These are phyloP conservation scores for Dichotomopilus funicola DNA, from an alignment of 2,329 filamentous ascomycete species.

Conservation along the genomic window DNA sequence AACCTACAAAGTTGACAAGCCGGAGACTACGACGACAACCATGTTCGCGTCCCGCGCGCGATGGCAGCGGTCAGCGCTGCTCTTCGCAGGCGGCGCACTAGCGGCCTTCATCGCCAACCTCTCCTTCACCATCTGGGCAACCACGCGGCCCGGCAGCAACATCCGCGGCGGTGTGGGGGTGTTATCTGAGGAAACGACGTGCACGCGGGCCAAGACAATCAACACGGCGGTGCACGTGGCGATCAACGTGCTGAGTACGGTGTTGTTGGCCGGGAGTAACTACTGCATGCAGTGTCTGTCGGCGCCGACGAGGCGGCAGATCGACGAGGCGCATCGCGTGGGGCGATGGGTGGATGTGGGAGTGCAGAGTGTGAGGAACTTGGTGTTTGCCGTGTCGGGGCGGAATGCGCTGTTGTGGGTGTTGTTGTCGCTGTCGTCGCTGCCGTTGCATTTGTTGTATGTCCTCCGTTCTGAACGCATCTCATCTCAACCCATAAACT, in stretches of 20 bases:
- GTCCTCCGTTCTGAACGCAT: not conserved
- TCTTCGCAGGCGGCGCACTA: not conserved
- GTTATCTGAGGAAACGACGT: not conserved
- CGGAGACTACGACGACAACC: not conserved
- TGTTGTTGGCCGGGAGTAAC: slow-evolving; percentile 31
- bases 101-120: not conserved
- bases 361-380: slow-evolving; percentile 13
- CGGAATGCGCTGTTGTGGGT: slow-evolving; percentile 8
- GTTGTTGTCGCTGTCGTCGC: slow-evolving; percentile 11
- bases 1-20: not conserved
- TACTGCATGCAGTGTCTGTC: slow-evolving; percentile 33
- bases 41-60: not conserved
- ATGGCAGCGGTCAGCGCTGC: not conserved
- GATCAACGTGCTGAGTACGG: slow-evolving; percentile 29
- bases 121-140: not conserved
- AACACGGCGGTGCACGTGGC: slow-evolving; percentile 26
- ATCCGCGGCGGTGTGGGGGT: not conserved
- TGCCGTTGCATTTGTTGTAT: slow-evolving; percentile 18
- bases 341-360: slow-evolving; percentile 15
- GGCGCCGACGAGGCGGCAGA: slow-evolving; percentile 29
- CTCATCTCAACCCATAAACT: not conserved
- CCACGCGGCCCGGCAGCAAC: not conserved
- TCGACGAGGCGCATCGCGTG: slow-evolving; percentile 22
- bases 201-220: slow-evolving; percentile 1
- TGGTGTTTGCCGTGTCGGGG: slow-evolving; percentile 2